Base-by-base conservation (phyloP, 768 basidiomycete genomes). In the Amanita fuliginea region DNA sequence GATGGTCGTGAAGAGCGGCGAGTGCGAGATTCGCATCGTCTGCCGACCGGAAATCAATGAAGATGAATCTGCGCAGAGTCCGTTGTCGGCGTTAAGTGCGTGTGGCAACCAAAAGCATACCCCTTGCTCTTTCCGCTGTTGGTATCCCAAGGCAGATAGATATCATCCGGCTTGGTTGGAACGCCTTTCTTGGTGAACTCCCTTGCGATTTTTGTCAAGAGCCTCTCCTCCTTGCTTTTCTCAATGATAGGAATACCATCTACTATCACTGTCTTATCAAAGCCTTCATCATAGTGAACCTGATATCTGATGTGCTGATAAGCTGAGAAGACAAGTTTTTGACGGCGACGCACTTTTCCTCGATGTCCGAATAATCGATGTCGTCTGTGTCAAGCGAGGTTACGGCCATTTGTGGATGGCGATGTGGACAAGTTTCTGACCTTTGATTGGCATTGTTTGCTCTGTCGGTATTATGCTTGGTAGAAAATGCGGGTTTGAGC, bases 161-260 rank as follows among this genome's bases (percentile, higher is more conserved):
- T 83, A 56, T 83, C 80, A 45, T 86, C 85, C 6, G 80, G 66
- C 57, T 83, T 84, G 49, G 96, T 74, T 30, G 81, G 65, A 7
- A 81, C 76, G 24, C 93, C 92, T 61, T 85, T 89, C 59, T 80
- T 81, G 10, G 75, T 72, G 62, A 97, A 95, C 55, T 89, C 83
- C 62, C 92, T 92, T 49, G 79, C 69, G 28, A 98, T 74, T 62
- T 86, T 89, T 32, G 81, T 67, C 16, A 96, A 60, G 14, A 99
- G 77, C 66, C 77, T 87, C 42, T 90, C 87, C 33, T 82, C 74
- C 67, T 92, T 93, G 46, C 79, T 77, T 58, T 79, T 81, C 61
- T 96, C 92, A 63, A 97, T 89, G 52, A 90, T 64, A 8, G 94
- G 96, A 18, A 94, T 75, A 44, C 92, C 91, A 64, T 98, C 96